These are phyloP conservation scores for Hibiscus syriacus DNA, from an alignment of 345 rosid species.

Conservation along the genomic window DNA sequence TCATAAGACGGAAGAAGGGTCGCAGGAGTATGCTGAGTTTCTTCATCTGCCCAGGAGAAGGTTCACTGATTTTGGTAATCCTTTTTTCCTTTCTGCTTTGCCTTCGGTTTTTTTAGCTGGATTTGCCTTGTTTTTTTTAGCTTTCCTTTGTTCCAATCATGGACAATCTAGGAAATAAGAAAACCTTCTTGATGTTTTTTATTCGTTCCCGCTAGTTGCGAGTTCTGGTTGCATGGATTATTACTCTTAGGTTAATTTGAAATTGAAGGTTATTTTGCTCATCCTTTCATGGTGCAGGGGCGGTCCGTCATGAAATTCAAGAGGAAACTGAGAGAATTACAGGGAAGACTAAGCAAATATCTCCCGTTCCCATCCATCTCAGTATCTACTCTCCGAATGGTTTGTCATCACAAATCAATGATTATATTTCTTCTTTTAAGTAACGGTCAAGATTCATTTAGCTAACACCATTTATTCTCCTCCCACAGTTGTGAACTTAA, in stretches of 20 bases:
- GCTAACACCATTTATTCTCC: constrained; percentile 6
- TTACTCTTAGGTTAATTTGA: neutral
- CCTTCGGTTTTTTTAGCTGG: neutral
- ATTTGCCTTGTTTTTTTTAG: neutral
- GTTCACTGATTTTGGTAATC: constrained; percentile 36
- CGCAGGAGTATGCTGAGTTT: constrained; percentile 59
- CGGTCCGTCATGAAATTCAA: constrained; percentile 55
- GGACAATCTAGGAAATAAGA: neutral
- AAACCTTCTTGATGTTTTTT: too few relatives aligned
- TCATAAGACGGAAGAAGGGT: constrained; percentile 42
- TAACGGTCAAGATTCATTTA: too few relatives aligned
- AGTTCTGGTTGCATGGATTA: neutral
- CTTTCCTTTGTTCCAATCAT: neutral
- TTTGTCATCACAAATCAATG: constrained; percentile 9
- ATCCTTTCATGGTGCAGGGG: constrained; percentile 22
- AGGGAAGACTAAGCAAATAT: constrained; percentile 49
- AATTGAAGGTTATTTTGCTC: neutral
- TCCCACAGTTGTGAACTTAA: constrained; percentile 56
- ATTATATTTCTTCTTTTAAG: too few relatives aligned
- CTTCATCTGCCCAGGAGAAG: constrained; percentile 43
- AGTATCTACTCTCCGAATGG: constrained; percentile 56
- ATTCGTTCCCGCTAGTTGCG: neutral
- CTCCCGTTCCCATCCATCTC: constrained; percentile 58
- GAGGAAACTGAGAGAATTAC: constrained; percentile 57
- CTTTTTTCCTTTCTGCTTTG: neutral